Evolutionary conservation across 495 filamentous ascomycete genomes (phyloP), one percentile per base, ranked within the genome.

Genomic region (Aspergillus sclerotioniger): DNA sequence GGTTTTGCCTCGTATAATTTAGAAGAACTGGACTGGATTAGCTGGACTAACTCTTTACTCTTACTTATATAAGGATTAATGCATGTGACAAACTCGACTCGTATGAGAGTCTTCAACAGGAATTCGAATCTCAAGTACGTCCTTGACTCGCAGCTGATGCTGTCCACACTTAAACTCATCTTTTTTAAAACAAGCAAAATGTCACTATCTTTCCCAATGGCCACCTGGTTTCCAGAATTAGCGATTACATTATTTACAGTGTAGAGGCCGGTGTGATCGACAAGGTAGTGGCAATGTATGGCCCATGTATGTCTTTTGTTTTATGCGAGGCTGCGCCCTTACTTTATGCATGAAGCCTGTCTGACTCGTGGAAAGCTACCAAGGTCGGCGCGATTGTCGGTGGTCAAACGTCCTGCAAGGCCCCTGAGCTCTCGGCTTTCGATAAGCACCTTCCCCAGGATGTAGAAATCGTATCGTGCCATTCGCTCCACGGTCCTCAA

Each of bases 321-420:
- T 32, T 6, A 15, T 39, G 20, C 41, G 32, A 47, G 43, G 35
- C 50, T 33, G 29, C 61, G 51, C 51, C 25, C 43, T 28, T 45
- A 46, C 32, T 62, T 53, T 35, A 51, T 15, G 16, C 50, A 37
- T 44, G 25, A 48, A 17, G 51, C 46, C 47, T 64, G 62, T 76
- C 66, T 74, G 65, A 76, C 67, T 54, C 46, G 51, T 63, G 44
- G 53, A 57, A 58, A 97, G 93, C 95, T 63, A 98, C 95, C 48
- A 96, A 95, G 70, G 80, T 90, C 59, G 87, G 88, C 53, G 94
- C 95, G 44, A 92, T 98, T 58, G 94, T 98, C 37, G 94, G 94
- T 52, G 94, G 94, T 17, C 94, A 98, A 73, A 98, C 94, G 2
- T 98, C 95, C 4, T 98, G 95, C 79, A 98, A 98, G 77, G 91